Evolutionary conservation across 2,329 filamentous ascomycete species (phyloP), one percentile per base, ranked within the genome.

Genomic region (Aspergillus quadrilineatus): DNA sequence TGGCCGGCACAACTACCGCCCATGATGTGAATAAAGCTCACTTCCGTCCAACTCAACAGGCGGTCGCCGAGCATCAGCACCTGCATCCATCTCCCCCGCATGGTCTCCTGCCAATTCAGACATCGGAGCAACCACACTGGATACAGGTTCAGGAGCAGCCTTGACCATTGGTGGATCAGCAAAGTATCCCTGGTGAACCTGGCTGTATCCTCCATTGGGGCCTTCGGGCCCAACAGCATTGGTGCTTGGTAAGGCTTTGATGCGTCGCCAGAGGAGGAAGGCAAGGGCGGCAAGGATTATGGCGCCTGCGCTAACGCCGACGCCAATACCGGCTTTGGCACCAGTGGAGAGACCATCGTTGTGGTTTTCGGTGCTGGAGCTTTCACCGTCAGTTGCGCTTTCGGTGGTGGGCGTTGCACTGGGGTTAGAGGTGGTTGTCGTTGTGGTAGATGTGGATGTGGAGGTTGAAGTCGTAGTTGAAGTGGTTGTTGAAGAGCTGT

Each of bases 321-420:
- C 37, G 4, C 51, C 57, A 7, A 60, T 55, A 7, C 57, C 57
- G 12, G 55, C 57, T 29, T 57, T 57, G 29, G 55, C 57, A 12
- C 57, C 55, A 1, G 50, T 39, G 0, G 57, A 57, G 26, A 60
- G 45, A 17, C 36, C 22, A 4, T 39, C 44, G n/a, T 37, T 17
- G 41, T 26, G 22, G 14, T 12, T 4, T 12, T 34, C 17, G 3
- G 34, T 4, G n/a, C 37, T 30, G 3, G 46, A 12, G 28, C n/a
- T 28, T 4, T 32, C 5, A 14, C 10, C n/a, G n/a, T 42, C 39
- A 10, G n/a, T 17, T n/a, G 15, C 36, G 8, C 34, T 39, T 26
- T 32, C 39, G 15, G 45, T 32, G 6, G 46, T 45, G 42, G 39
- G 14, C 7, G 32, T 26, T 9, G 46, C 7, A 32, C 9, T 15